Base-by-base conservation (phyloP, 768 basidiomycete genomes). In the Tylopilus plumbeoviolaceoides region DNA sequence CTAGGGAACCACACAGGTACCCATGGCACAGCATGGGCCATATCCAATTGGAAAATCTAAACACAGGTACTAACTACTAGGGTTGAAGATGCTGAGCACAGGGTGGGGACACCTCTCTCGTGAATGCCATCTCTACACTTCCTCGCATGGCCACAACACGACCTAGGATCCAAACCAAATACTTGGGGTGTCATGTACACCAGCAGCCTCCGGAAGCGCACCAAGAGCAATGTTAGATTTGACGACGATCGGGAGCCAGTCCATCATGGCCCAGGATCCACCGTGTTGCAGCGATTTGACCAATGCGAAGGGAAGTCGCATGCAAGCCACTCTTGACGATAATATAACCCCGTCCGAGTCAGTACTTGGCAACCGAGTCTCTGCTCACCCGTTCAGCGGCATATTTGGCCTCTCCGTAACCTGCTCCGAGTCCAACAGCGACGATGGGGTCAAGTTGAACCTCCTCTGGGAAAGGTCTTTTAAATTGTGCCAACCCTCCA, bases 321-420 rank as follows among this genome's bases (percentile, higher is more conserved):
- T 66, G 65, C 4, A 78, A 52, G 3, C 72, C 68, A 9, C 75
- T 75, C 44, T 66, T 65, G 4, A 61, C 62, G 25, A 81, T 68
- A 7, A 79, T 62, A 67, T 75, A 30, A n/a, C n/a, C 15, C 20
- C 6, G 20, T 12, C 3, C 17, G 21, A 7, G 20, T 60, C 21
- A 48, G 30, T 7, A 40, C 11, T 3, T 10, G n/a, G 38, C n/a
- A n/a, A 6, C 9, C 18, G 4, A 5, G 7, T 21, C 20, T 4
- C 28, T 11, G 10, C 72, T n/a, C 42, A 71, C 68, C 44, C 71
- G 59, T 61, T 79, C 77, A 0, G 72, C 55, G 5, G 72, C 55
- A 53, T 74, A 79, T 59, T 82, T 82, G 1, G 67, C 62, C 51
- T 78, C 78, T 14, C 74, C 69, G 45, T 81, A 81, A 0, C 79